Percentiles rank a stretch among this genome's conserved stretches.
These are phyloP conservation scores for Mycena sp. DNA, from an alignment of 1,284 basidiomycete genomes.

Conservation along the genomic window DNA sequence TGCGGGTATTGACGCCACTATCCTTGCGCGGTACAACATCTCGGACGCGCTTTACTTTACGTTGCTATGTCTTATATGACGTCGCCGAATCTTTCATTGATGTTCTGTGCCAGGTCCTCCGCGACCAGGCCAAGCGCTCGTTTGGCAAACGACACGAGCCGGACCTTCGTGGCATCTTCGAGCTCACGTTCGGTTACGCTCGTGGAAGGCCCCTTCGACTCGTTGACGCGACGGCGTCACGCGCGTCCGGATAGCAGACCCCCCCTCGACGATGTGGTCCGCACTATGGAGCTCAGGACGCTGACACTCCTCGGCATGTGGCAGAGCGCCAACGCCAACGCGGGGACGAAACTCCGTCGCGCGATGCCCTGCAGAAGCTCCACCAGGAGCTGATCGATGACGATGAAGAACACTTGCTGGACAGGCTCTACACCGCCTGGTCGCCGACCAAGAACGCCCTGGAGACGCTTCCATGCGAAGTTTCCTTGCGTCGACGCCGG, in stretches of 20 bases:
- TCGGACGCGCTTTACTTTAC: background rate
- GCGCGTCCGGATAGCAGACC: background rate
- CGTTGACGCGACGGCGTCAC: background rate
- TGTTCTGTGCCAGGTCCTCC: background rate
- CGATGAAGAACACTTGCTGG: background rate
- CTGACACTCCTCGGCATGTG: slow-evolving; percentile 19
- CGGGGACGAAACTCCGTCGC: background rate
- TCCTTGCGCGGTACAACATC: background rate
- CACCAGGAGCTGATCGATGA: background rate
- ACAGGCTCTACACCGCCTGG: background rate
- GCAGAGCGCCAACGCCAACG: slow-evolving; percentile 9
- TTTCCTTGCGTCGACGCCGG: background rate
- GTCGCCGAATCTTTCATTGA: background rate
- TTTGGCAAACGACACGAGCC: slow-evolving; percentile 10
- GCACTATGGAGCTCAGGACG: slow-evolving; percentile 4
- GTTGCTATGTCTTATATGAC: background rate
- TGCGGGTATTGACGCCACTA: background rate
- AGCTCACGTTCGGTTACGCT: slow-evolving; percentile 3
- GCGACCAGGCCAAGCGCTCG: background rate
- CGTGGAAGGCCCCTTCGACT: background rate
- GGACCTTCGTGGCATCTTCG: slow-evolving; percentile 9
- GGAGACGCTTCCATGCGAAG: background rate
- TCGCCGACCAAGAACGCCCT: background rate
- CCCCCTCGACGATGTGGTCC: background rate
- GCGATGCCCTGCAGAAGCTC: background rate